phyloP scores from a whole-genome alignment of 345 rosid genomes.

The Isatis tinctoria region DNA sequence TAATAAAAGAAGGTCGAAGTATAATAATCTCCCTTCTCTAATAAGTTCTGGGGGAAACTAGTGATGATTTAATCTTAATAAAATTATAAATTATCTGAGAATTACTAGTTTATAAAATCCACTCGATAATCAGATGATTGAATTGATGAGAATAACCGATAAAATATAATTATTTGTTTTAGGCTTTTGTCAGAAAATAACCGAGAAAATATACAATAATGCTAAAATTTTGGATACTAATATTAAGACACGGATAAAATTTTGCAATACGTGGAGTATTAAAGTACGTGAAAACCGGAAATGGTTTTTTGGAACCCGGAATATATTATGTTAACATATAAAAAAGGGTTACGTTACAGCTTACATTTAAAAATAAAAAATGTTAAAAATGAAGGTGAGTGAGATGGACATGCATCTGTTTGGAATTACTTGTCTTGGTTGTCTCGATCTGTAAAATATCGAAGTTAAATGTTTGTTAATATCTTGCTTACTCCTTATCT shows the following conservation, averaged over 20 bases:
- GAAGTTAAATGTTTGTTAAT: slow-evolving; percentile 8
- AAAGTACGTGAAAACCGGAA: slow-evolving; percentile 18
- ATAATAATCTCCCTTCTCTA: neutral
- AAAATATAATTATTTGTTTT: too few species aligned
- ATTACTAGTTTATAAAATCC: neutral
- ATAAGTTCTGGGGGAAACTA: neutral
- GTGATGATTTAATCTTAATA: neutral
- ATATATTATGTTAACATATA: neutral
- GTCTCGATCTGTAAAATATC: slow-evolving; percentile 17
- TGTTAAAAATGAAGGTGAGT: slow-evolving; percentile 5
- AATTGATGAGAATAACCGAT: neutral
- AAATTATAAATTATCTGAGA: neutral
- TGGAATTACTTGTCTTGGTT: slow-evolving; percentile 26
- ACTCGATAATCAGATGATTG: neutral
- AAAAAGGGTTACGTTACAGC: neutral
- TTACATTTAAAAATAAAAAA: neutral
- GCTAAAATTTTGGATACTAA: neutral
- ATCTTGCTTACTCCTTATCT: neutral
- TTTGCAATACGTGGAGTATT: slow-evolving; percentile 1
- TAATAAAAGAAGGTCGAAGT: neutral
- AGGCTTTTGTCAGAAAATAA: neutral
- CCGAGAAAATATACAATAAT: neutral
- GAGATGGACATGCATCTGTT: slow-evolving; percentile 23
- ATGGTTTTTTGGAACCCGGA: slow-evolving; percentile 22
- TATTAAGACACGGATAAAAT: neutral